These are phyloP conservation scores for Larix kaempferi DNA, from an alignment of 75 land plant species.

Conservation along the genomic window DNA sequence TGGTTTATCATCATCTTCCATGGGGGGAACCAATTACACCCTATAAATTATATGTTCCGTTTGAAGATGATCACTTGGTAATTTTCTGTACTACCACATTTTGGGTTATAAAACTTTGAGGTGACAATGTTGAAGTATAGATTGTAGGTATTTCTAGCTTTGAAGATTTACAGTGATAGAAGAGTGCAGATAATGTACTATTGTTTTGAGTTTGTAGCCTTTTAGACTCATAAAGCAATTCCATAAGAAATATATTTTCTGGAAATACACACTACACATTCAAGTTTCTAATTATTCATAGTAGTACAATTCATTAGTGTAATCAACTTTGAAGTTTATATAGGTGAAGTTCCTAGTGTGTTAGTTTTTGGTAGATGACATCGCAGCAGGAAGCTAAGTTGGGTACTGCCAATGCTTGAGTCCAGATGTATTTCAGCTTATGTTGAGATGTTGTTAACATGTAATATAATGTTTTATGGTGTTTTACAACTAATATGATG, in stretches of 20 bases:
- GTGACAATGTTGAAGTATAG: too few species aligned
- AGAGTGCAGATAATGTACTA: not conserved
- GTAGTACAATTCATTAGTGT: not conserved
- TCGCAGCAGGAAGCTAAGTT: not conserved
- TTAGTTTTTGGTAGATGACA: too few species aligned
- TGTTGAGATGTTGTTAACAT: not conserved
- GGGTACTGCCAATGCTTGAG: not conserved
- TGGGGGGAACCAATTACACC: constrained; percentile 88
- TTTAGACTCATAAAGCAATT: not conserved
- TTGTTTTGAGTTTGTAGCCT: not conserved
- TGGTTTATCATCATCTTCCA: constrained; percentile 74
- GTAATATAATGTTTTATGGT: not conserved
- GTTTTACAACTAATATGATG: too few species aligned
- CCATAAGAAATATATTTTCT: not conserved
- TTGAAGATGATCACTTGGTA: constrained; percentile 92
- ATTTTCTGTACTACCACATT: constrained; percentile 3
- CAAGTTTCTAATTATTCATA: not conserved
- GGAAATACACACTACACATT: not conserved
- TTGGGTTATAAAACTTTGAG: too few species aligned
- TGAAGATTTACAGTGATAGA: not conserved
- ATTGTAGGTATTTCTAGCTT: not conserved
- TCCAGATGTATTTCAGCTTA: not conserved
- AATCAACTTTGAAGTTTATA: constrained; percentile 1
- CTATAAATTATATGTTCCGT: constrained; percentile 51
- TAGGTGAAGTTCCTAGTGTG: too few species aligned